These are phyloP conservation scores for Cerrena zonata DNA, from an alignment of 1,284 basidiomycete species.

Conservation along the genomic window DNA sequence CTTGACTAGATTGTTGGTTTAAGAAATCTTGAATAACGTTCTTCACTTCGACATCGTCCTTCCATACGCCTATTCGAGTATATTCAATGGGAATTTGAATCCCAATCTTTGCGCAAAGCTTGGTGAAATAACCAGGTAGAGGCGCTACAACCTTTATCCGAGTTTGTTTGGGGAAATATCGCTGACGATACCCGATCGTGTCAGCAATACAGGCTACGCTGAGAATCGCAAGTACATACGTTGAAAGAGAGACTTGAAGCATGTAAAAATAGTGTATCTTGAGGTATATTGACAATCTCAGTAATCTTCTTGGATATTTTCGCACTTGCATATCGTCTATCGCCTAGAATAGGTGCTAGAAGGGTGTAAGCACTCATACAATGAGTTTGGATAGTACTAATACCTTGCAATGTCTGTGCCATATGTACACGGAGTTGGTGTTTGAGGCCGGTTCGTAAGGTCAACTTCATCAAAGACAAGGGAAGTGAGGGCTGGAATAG, in stretches of 20 bases:
- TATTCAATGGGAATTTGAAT: constrained; percentile 34
- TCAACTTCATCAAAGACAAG: constrained; percentile 52
- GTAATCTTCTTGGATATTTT: constrained; percentile 7
- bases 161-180: constrained; percentile 33
- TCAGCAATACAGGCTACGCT: too few species aligned
- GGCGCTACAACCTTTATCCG: constrained; percentile 47
- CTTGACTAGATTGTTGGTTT: not conserved
- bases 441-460: constrained; percentile 58
- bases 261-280: constrained; percentile 52
- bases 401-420: constrained; percentile 45
- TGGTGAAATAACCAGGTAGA: constrained; percentile 48
- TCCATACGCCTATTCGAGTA: constrained; percentile 39
- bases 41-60: constrained; percentile 31
- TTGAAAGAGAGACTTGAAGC: constrained; percentile 50
- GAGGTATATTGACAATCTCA: constrained; percentile 28
- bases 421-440: constrained; percentile 69
- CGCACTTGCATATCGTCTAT: constrained; percentile 41
- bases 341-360: constrained; percentile 61
- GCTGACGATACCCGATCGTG: too few species aligned
- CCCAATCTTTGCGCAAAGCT: constrained; percentile 37
- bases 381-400: constrained; percentile 8
- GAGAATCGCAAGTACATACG: constrained; percentile 31
- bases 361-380: not conserved
- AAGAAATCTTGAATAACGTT: not conserved
- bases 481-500: constrained; percentile 40